Evolutionary conservation across 1,284 basidiomycete species (phyloP).

Genomic region (Peniophora sp.): DNA sequence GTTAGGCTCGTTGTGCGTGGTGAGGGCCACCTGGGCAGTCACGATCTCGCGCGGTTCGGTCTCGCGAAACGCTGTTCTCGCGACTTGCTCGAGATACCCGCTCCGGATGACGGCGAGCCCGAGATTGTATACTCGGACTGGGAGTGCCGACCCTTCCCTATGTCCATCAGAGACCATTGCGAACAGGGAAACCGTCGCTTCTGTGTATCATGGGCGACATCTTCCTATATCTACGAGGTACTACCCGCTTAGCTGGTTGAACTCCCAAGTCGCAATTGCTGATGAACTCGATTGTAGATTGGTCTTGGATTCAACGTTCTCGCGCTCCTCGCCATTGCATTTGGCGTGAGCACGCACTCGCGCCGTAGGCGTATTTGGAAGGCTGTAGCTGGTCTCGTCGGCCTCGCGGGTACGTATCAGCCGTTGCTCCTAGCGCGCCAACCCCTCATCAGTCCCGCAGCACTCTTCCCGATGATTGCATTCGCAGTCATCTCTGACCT

Average conservation of each 20-base stretch:
- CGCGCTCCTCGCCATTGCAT: constrained; percentile 47
- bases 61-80: constrained; percentile 51
- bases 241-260: background rate
- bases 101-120: constrained; percentile 26
- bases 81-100: constrained; percentile 39
- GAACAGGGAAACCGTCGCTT: constrained; percentile 52
- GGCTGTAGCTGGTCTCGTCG: constrained; percentile 53
- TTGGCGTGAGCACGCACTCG: constrained; percentile 67
- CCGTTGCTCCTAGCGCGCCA: background rate
- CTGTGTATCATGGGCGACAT: constrained; percentile 65
- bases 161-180: constrained; percentile 50
- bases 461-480: constrained; percentile 49
- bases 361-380: constrained; percentile 68
- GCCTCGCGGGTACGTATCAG: constrained; percentile 44
- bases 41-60: constrained; percentile 48
- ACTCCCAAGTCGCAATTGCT: background rate
- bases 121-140: constrained; percentile 45
- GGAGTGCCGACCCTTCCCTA: constrained; percentile 59
- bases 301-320: constrained; percentile 55
- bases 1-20: constrained; percentile 52
- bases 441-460: constrained; percentile 22
- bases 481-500: constrained; percentile 62
- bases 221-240: constrained; percentile 54
- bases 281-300: background rate
- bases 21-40: constrained; percentile 37